Conservation (phyloP, 202 grass and related monocot genomes). For the Hordeum pubiflorum region DNA sequence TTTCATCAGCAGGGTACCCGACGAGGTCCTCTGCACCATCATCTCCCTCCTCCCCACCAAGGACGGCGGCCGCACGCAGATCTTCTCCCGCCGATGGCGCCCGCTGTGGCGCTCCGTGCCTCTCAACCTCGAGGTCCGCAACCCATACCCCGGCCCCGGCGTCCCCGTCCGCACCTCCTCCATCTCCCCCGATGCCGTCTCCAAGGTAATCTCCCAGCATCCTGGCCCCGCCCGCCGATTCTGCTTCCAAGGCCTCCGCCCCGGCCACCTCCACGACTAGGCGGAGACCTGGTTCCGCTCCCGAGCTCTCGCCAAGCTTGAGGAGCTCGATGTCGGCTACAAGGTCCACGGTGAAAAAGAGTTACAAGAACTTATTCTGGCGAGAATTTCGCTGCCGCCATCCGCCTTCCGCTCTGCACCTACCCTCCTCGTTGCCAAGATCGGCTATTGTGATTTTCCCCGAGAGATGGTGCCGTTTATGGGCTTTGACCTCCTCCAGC, state of each 20-base stretch:
- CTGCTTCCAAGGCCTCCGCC: not conserved
- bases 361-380: not conserved
- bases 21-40: not conserved
- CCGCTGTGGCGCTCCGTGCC: not conserved
- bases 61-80: not conserved
- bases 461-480: not conserved
- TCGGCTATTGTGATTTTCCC: not conserved
- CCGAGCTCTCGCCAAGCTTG: not conserved
- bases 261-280: not conserved
- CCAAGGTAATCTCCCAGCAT: not conserved
- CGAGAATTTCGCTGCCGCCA: not conserved
- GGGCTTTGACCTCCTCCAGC: not conserved
- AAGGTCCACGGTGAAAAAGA: no score
- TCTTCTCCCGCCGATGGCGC: not conserved
- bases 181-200: not conserved
- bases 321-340: not conserved
- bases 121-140: not conserved
- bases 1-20: not conserved
- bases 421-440: not conserved
- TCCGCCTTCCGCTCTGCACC: not conserved
- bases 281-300: not conserved
- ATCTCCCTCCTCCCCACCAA: not conserved
- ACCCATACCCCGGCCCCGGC: not conserved
- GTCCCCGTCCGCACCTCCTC: not conserved
- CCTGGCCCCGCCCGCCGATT: not conserved